A percentile compares a stretch with the other conserved stretches of the same genome.
phyloP scores from a whole-genome alignment of 345 rosid genomes.

The Clausena lansium region DNA sequence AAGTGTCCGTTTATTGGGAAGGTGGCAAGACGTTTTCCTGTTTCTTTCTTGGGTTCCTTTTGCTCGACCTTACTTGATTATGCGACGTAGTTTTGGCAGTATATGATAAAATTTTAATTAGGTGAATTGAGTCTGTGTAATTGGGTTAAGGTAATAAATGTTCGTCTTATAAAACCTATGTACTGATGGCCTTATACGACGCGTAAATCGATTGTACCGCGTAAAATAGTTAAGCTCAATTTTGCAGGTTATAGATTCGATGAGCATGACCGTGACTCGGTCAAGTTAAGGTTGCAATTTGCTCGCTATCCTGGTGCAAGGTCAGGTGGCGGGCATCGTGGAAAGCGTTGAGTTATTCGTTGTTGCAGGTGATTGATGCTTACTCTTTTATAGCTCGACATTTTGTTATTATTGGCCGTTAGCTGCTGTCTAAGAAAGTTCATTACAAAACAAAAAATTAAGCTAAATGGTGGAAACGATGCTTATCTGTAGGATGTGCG shows the following conservation, averaged over 20 bases:
- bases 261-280: conserved; percentile 64
- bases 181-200: conserved; percentile 25
- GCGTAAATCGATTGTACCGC: conserved; percentile 28
- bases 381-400: conserved; percentile 26
- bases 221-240: conserved; percentile 51
- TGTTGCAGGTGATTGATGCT: conserved; percentile 43
- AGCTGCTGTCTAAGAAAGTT: conserved; percentile 30
- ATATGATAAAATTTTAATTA: conserved; percentile 7
- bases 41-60: conserved; percentile 4
- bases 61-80: neutral
- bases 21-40: conserved; percentile 3
- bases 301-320: conserved; percentile 81
- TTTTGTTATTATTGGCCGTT: conserved; percentile 28
- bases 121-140: conserved; percentile 13
- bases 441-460: conserved; percentile 26
- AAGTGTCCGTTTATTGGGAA: conserved; percentile 1
- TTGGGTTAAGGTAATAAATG: conserved; percentile 21
- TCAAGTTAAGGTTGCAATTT: conserved; percentile 64
- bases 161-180: conserved; percentile 21
- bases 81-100: conserved; percentile 9
- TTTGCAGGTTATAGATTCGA: conserved; percentile 78
- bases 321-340: conserved; percentile 72
- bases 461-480: conserved; percentile 38
- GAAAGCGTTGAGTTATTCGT: conserved; percentile 48
- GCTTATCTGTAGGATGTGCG: conserved; percentile 48